Conservation (phyloP, 2,329 filamentous ascomycete species). For the Fusarium pseudograminearum region DNA sequence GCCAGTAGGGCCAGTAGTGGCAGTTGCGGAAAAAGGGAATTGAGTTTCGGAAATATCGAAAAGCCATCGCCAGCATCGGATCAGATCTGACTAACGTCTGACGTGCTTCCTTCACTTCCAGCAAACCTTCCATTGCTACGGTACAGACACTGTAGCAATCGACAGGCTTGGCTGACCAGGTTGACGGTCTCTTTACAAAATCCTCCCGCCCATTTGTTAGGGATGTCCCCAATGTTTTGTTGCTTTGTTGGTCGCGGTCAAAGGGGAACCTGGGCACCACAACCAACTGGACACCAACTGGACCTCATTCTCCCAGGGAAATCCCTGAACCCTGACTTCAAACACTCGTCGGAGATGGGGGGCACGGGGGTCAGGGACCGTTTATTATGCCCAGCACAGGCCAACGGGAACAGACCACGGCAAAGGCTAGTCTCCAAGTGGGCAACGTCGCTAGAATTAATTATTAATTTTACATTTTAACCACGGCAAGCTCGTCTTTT, state of each 20-base stretch:
- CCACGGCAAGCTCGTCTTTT: constrained; percentile 21
- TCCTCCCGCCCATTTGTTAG: neutral
- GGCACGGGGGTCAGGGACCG: neutral
- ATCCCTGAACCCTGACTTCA: neutral
- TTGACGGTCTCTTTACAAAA: constrained; percentile 21
- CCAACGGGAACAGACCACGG: constrained; percentile 19
- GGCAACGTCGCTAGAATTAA: neutral
- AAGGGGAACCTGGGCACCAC: neutral
- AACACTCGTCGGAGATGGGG: constrained; percentile 11
- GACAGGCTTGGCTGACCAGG: constrained; percentile 6
- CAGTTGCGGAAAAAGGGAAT: neutral
- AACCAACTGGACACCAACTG: too few relatives aligned
- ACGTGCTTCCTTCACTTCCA: constrained; percentile 14
- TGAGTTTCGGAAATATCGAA: constrained; percentile 27
- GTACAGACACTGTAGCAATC: neutral
- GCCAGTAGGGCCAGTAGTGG: neutral
- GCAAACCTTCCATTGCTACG: neutral
- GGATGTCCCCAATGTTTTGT: neutral
- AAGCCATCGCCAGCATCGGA: constrained; percentile 10
- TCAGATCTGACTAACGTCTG: constrained; percentile 2
- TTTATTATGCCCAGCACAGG: constrained; percentile 21
- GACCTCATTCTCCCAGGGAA: neutral
- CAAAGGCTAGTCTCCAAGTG: constrained; percentile 22
- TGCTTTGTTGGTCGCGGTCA: neutral
- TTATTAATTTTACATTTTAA: constrained; percentile 10